A percentile compares a stretch with the other conserved stretches of the same genome.
These are phyloP conservation scores for Scheffersomyces stipitis DNA, from an alignment of 805 yeast genomes.

Conservation along the genomic window DNA sequence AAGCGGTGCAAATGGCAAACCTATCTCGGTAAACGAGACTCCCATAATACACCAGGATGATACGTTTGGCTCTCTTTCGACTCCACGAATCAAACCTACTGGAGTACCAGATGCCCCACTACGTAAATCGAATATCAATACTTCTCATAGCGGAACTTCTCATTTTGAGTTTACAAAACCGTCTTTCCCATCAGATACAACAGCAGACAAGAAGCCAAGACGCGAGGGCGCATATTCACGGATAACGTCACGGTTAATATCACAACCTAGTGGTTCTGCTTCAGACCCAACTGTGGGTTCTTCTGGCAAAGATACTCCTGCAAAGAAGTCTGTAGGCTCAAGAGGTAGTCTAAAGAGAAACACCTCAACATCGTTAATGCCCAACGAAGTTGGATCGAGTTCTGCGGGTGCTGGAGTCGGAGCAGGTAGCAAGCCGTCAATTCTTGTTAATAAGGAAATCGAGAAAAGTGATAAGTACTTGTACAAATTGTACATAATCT, in stretches of 20 bases:
- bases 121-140: conserved; percentile 26
- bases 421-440: neutral
- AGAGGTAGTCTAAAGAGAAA: conserved; percentile 5
- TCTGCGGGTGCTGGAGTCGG: neutral
- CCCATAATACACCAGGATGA: conserved; percentile 23
- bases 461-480: conserved; percentile 42
- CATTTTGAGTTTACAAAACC: conserved; percentile 34
- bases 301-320: conserved; percentile 2
- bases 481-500: conserved; percentile 46
- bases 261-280: conserved; percentile 31
- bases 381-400: neutral
- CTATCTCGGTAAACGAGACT: conserved; percentile 5
- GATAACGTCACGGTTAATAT: conserved; percentile 48
- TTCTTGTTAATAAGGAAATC: conserved; percentile 21
- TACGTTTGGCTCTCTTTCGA: conserved; percentile 23
- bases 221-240: conserved; percentile 40
- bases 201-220: conserved; percentile 21
- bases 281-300: conserved; percentile 1
- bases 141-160: conserved; percentile 5
- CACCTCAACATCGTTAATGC: conserved; percentile 5
- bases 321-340: conserved; percentile 2
- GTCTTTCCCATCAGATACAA: conserved; percentile 16
- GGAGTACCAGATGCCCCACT: conserved; percentile 39
- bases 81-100: conserved; percentile 25
- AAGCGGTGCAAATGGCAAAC: neutral